Evolutionary conservation across 805 yeast species (phyloP), one percentile per base, ranked within the genome.

Genomic region (Saccharomycopsis malanga): DNA sequence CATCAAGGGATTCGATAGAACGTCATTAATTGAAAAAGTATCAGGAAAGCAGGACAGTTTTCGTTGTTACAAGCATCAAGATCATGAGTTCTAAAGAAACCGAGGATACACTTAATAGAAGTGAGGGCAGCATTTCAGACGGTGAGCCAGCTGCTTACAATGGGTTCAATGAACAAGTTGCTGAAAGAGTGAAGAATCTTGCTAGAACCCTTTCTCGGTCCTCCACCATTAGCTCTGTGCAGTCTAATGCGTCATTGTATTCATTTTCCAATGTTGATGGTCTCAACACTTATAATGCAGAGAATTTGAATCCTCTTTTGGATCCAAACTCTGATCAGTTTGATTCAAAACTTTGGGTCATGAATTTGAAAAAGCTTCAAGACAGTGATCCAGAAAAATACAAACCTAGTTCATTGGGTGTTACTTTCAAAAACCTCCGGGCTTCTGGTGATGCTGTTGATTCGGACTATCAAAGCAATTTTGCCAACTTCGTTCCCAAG

Each of bases 361-460:
- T 77, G 57, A 81, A 81, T 56, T 61, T 79, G 65, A 68, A 79
- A 50, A 76, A 74, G 51, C 57, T 81, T 49, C 61, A 65, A 54
- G 70, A 69, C 30, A 58, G 71, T 2, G 83, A 82, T 55, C 76
- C 77, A 0, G 85, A 80, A 21, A 77, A 76, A 62, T 81, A 76
- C 59, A 78, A 74, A 57, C 83, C 81, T 18, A 68, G 79, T 25
- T 66, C 74, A 15, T 63, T 82, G 54, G 83, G 85, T 20, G 62
- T 82, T 50, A 76, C 77, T 6, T 80, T 77, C 69, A 70, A 71
- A 49, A 63, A 79, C 56, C 64, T 81, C 56, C 60, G 81, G 49
- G 84, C 83, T 3, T 72, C 63, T 53, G 88, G 87, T 60, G 69
- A 76, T 44, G 83, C 87, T 3, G 69, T 79, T 2, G 87, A 79